Percentiles rank a stretch among this genome's conserved stretches.
phyloP scores from a whole-genome alignment of 2,329 filamentous ascomycete species.

The Biscogniauxia mediterranea region DNA sequence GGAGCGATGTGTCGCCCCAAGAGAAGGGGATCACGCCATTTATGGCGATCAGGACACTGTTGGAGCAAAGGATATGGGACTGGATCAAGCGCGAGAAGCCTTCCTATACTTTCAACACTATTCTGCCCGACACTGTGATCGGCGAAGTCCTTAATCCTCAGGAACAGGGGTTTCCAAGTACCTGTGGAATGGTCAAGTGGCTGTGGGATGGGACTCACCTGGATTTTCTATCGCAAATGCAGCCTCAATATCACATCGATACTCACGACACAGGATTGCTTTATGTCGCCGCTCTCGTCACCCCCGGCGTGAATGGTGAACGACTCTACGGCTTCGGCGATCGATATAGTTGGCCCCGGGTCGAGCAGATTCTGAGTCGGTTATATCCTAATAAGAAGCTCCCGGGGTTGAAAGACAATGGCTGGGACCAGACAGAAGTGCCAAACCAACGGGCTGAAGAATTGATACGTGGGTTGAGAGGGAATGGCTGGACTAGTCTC shows the following conservation, averaged over 20 bases:
- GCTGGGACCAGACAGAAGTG: conserved; percentile 33
- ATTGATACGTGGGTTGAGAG: conserved; percentile 28
- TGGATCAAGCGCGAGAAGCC: conserved; percentile 32
- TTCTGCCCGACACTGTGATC: conserved; percentile 33
- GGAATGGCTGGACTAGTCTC: conserved; percentile 30
- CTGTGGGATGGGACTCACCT: conserved; percentile 29
- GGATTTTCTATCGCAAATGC: conserved; percentile 20
- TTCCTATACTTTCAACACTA: conserved; percentile 30
- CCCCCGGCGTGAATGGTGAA: conserved; percentile 28
- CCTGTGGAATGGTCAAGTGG: conserved; percentile 33
- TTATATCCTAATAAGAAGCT: conserved; percentile 29
- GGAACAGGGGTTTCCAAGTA: conserved; percentile 31
- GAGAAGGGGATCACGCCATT: conserved; percentile 27
- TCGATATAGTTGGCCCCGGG: conserved; percentile 31
- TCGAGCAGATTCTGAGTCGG: conserved; percentile 28
- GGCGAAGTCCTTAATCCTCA: conserved; percentile 29
- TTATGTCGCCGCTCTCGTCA: conserved; percentile 32
- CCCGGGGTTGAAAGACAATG: conserved; percentile 21
- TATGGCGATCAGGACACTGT: conserved; percentile 34
- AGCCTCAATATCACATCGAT: conserved; percentile 33
- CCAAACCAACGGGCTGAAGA: conserved; percentile 28
- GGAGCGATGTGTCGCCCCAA: conserved; percentile 11
- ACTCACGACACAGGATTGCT: conserved; percentile 30
- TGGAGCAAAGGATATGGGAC: conserved; percentile 34
- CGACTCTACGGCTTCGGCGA: conserved; percentile 32